Evolutionary conservation across 2,329 filamentous ascomycete genomes (phyloP).

Genomic region (Talaromyces amestolkiae): DNA sequence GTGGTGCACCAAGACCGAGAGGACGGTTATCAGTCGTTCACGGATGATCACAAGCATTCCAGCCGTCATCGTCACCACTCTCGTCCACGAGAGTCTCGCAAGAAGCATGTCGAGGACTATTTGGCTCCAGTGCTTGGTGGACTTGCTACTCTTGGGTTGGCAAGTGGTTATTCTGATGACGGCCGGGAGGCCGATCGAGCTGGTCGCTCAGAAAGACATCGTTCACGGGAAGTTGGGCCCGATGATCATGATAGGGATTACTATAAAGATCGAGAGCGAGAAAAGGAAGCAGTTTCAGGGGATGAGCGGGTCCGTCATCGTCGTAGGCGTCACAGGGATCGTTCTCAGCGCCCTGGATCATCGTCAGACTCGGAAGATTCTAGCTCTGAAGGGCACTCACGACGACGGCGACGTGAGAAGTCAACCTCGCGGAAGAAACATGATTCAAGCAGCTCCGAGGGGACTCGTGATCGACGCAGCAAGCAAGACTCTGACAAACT

Average conservation of each 20-base stretch:
- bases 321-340: conserved; percentile 23
- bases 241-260: conserved; percentile 19
- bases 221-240: conserved; percentile 25
- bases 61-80: conserved; percentile 29
- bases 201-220: conserved; percentile 26
- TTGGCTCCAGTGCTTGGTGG: conserved; percentile 26
- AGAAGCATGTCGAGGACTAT: conserved; percentile 20
- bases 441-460: conserved; percentile 29
- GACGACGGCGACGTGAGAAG: conserved; percentile 32
- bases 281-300: conserved; percentile 21
- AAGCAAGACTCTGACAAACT: conserved; percentile 16
- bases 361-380: conserved; percentile 28
- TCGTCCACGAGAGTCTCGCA: conserved; percentile 21
- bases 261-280: conserved; percentile 16
- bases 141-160: conserved; percentile 38
- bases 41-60: conserved; percentile 44
- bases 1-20: conserved; percentile 51
- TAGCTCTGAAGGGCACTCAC: conserved; percentile 35
- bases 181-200: conserved; percentile 29
- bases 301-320: conserved; percentile 22
- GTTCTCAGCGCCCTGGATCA: conserved; percentile 24
- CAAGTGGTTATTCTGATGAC: conserved; percentile 36
- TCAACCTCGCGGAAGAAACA: conserved; percentile 24
- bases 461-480: conserved; percentile 23
- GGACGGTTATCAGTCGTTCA: conserved; percentile 42